Evolutionary conservation across 2,329 filamentous ascomycete genomes (phyloP), one percentile per base, ranked within the genome.

Genomic region (Aspergillus viridinutans): DNA sequence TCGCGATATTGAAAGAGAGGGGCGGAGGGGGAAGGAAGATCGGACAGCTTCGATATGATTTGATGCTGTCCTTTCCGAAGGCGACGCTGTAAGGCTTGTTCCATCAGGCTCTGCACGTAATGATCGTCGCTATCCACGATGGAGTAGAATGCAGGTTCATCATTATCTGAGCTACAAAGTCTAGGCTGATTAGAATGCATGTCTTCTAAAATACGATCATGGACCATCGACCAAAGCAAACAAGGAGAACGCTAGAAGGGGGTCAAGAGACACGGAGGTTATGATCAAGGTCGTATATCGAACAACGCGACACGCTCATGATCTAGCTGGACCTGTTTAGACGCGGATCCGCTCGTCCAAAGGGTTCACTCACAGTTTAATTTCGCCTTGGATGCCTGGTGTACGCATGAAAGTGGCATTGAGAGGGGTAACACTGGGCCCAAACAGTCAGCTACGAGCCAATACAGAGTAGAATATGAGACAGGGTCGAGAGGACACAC

Each of bases 371-470:
- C 84, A 96, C 86, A 96, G 78, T 80, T 88, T 87, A 71, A 96
- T 81, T 80, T 95, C 90, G 64, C 82, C 81, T 68, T 86, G 81
- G 65, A 86, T 80, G 58, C 86, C 81, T 59, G 84, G 79, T 42
- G 80, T 82, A 72, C 93, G 90, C 84, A 90, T 92, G 74, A 97
- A 99, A 74, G 96, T 97, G 45, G 93, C 92, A 73, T 90, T 90
- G 64, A 97, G 75, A 14, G 93, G 90, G 3, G 94, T 97, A 56
- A 99, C 86, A 74, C 92, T 96, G 68, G 29, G 20, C 20, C 17
- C 43, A 66, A 49, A 38, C 29, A 29, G 52, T 65, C 59, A 66
- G 54, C 23, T 32, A 35, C 32, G 2, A 32, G 28, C 8, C 25
- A 14, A 45, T 42, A 40, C 8, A 40, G n/a, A 7, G 4, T 21